Evolutionary conservation across 2,329 filamentous ascomycete species (phyloP).

Genomic region (Whalleya microplaca): DNA sequence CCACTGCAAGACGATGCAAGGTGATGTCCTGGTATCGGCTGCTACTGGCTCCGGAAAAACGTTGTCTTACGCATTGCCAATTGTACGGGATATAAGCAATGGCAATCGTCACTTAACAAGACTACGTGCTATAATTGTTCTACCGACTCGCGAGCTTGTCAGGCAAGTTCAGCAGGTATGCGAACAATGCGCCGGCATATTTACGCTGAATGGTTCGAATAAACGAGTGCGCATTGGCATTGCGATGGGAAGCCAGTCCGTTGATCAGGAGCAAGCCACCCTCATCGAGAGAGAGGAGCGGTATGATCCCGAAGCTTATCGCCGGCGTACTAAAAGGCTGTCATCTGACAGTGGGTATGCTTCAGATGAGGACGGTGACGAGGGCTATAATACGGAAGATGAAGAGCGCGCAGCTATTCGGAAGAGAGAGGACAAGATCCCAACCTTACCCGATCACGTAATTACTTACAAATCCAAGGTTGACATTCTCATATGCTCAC

Average conservation of each 20-base stretch:
- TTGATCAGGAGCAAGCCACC: constrained; percentile 64
- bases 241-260: constrained; percentile 78
- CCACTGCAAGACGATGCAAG: constrained; percentile 61
- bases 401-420: constrained; percentile 35
- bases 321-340: constrained; percentile 42
- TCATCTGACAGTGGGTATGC: constrained; percentile 41
- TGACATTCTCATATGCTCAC: constrained; percentile 89
- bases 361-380: constrained; percentile 44
- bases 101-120: constrained; percentile 59
- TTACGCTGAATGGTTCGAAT: constrained; percentile 59
- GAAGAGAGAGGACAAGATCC: constrained; percentile 34
- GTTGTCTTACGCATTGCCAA: constrained; percentile 84
- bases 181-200: constrained; percentile 71
- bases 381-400: constrained; percentile 39
- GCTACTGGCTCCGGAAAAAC: constrained; percentile 97
- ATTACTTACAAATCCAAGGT: constrained; percentile 71
- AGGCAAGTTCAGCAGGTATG: constrained; percentile 81
- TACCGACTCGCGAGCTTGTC: constrained; percentile 90
- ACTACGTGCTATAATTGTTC: constrained; percentile 79
- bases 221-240: constrained; percentile 74
- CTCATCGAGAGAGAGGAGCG: constrained; percentile 47
- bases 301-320: constrained; percentile 68
- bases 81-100: constrained; percentile 75
- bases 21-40: constrained; percentile 88
- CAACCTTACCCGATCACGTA: constrained; percentile 63